Percentiles rank a stretch among this genome's conserved stretches.
Evolutionary conservation across 192 early-diverging fungal species (phyloP).

Genomic region (Umbelopsis sp.): DNA sequence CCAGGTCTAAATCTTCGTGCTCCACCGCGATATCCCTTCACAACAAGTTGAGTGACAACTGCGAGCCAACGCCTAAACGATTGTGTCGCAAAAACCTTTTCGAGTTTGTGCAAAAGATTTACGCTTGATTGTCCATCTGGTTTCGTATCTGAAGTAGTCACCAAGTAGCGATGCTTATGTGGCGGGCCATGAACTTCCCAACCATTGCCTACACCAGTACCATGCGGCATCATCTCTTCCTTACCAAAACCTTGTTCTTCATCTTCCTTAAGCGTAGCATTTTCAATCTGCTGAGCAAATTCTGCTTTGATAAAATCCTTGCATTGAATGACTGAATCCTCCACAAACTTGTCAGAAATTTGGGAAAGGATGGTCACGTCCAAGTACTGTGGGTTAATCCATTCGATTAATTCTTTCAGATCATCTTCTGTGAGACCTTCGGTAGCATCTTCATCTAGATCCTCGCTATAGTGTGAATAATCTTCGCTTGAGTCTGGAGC

Average conservation of each 20-base stretch:
- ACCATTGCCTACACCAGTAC: slow-evolving; percentile 50
- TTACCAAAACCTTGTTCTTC: slow-evolving; percentile 45
- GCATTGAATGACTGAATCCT: slow-evolving; percentile 70
- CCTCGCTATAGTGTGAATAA: slow-evolving; percentile 28
- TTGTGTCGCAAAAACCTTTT: slow-evolving; percentile 51
- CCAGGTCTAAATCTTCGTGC: slow-evolving; percentile 79
- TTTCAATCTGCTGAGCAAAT: slow-evolving; percentile 38
- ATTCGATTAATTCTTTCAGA: slow-evolving; percentile 45
- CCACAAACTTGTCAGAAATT: slow-evolving; percentile 63
- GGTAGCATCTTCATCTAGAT: slow-evolving; percentile 26
- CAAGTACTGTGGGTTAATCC: slow-evolving; percentile 71
- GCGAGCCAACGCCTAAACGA: slow-evolving; percentile 66
- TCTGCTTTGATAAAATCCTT: slow-evolving; percentile 58
- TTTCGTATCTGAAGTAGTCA: slow-evolving; percentile 32
- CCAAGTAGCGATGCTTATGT: slow-evolving; percentile 64
- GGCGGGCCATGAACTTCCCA: slow-evolving; percentile 70
- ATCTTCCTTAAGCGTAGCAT: slow-evolving; percentile 44
- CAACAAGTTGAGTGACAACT: slow-evolving; percentile 53
- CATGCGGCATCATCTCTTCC: slow-evolving; percentile 53
- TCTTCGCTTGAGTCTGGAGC: slow-evolving; percentile 34
- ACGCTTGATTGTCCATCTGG: slow-evolving; percentile 21
- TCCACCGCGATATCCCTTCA: slow-evolving; percentile 46
- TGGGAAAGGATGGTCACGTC: slow-evolving; percentile 44
- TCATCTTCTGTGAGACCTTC: slow-evolving; percentile 49
- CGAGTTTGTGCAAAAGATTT: slow-evolving; percentile 41